These are phyloP conservation scores for Scutellaria minor DNA, from an alignment of 257 asterid genomes.

Conservation along the genomic window DNA sequence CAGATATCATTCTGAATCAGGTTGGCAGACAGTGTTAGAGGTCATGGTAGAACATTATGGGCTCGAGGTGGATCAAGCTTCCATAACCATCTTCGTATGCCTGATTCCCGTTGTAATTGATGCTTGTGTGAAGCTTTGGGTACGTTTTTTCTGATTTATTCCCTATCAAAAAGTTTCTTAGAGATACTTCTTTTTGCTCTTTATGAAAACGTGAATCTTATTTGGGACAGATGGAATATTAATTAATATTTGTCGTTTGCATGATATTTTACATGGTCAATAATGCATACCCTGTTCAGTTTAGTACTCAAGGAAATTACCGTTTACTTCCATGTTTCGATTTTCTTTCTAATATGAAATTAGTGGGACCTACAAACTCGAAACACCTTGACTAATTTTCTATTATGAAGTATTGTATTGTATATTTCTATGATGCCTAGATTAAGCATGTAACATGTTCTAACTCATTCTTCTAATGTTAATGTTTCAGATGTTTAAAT, in stretches of 20 bases:
- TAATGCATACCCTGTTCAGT: slow-evolving; percentile 2
- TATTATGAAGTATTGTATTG: neutral
- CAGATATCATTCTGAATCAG: slow-evolving; percentile 96
- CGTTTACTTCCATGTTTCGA: neutral
- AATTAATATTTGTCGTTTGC: neutral
- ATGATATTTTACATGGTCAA: slow-evolving; percentile 17
- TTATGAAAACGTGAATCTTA: neutral
- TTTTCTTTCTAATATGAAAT: neutral
- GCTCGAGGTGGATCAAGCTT: slow-evolving; percentile 70
- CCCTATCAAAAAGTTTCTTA: neutral
- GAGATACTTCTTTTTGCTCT: slow-evolving; percentile 21
- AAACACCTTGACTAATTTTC: neutral
- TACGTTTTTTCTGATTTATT: slow-evolving; percentile 44
- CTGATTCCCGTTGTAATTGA: slow-evolving; percentile 77
- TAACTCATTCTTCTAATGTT: slow-evolving; percentile 23
- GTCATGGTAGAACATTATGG: slow-evolving; percentile 83
- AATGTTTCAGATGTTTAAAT: slow-evolving; percentile 71
- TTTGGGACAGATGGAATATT: no score
- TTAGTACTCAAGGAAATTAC: neutral
- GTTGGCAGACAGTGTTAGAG: slow-evolving; percentile 89
- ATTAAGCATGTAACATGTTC: slow-evolving; percentile 7
- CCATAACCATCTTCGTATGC: slow-evolving; percentile 74
- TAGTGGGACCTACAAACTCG: slow-evolving; percentile 10
- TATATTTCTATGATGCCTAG: no score
- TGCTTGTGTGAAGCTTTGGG: slow-evolving; percentile 96